Base-by-base conservation (phyloP, 2,329 filamentous ascomycete genomes). In the Clonostachys rosea region DNA sequence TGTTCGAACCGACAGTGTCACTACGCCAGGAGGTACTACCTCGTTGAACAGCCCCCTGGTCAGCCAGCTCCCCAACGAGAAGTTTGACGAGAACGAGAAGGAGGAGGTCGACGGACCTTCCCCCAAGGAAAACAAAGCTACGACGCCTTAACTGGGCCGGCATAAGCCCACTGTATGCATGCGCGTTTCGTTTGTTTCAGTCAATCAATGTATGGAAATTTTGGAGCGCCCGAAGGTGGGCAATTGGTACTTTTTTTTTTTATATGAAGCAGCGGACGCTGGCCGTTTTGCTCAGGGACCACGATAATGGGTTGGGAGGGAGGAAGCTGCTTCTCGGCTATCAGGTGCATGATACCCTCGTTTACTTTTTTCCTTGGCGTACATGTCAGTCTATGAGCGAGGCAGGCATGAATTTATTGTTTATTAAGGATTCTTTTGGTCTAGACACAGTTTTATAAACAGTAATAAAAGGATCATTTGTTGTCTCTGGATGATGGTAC, bases 1-100 rank as follows among this genome's bases (percentile, higher is more conserved):
- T 63, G 82, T 80, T 3, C 79, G 89, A 51, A 86, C 89, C 44
- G 90, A 95, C 62, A 95, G 91, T 65, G 81, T 92, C 47, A 86
- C 76, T 51, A 46, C 40, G 13, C 36, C 33, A 34, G 87, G 88
- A 24, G 92, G 87, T 63, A 84, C 91, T 52, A 80, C 76, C 7
- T 79, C 77, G 9, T 59, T 78, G 14, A 71, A 76, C 33, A 86
- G 82, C 54, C 83, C 85, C 13, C 65, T 91, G 36, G 78, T 78
- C 3, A 86, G 80, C 45, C 16, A 42, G 5, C 37, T 40, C n/a
- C 59, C 62, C 9, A 63, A 65, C 16, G 67, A 71, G 52, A 68
- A 54, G 47, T 51, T 45, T 33, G 56, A 65, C 49, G 61, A 53
- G 48, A 55, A 56, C 24, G 62, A 61, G 45, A 64, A 61, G 53